Percentiles rank a stretch among this genome's conserved stretches.
Conservation (phyloP, 306 rosid genomes). For the Citrullus amarus region DNA sequence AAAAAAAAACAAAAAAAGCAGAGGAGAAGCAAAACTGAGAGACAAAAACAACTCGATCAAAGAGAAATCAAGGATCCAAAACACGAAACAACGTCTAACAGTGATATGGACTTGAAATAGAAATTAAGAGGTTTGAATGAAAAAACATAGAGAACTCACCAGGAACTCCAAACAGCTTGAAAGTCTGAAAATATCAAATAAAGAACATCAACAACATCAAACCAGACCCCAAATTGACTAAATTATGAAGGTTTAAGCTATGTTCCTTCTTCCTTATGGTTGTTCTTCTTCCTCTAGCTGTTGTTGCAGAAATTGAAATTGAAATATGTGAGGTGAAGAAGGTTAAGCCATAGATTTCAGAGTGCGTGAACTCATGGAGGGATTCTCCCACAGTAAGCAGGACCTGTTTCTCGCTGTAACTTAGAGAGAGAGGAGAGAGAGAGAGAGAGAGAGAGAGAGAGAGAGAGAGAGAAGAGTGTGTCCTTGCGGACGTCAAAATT, state of each 20-base stretch:
- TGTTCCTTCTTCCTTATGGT: not conserved
- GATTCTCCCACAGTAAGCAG: conserved; percentile 19
- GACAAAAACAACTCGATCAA: conserved; percentile 36
- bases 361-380: conserved; percentile 1
- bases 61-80: conserved; percentile 42
- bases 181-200: not conserved
- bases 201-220: not conserved
- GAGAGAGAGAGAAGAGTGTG: conserved; percentile 16
- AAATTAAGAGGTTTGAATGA: not conserved
- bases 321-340: conserved; percentile 1
- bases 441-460: conserved; percentile 51
- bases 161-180: not conserved
- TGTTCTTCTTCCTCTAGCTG: not conserved
- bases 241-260: not conserved
- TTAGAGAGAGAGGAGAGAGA: conserved; percentile 16
- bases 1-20: not conserved
- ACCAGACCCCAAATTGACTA: not conserved
- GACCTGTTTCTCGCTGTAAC: conserved; percentile 30
- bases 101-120: not conserved
- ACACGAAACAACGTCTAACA: not conserved
- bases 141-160: not conserved
- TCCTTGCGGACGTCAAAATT: conserved; percentile 92
- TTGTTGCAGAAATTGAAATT: not conserved
- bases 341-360: conserved; percentile 44
- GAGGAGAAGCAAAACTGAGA: conserved; percentile 9